Evolutionary conservation across 192 early-diverging fungal species (phyloP), one percentile per base, ranked within the genome.

Genomic region (Podila verticillata): DNA sequence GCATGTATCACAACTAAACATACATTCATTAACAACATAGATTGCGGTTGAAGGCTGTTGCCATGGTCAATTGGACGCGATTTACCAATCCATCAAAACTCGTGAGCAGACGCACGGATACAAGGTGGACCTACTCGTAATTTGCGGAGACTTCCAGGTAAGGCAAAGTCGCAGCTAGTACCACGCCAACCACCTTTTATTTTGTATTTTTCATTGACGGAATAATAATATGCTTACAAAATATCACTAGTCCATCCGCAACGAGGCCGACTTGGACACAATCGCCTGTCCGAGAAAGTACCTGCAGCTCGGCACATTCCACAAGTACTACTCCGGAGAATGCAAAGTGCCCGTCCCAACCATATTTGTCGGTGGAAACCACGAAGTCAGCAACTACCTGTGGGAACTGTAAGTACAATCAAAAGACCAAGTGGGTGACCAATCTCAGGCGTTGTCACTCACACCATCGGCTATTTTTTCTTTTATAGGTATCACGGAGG

Each of bases 141-240:
- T 99, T 47, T 99, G 97, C 81, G 98, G 98, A 31, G 98, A 99
- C 84, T 96, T 99, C 82, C 95, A 99, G 87, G 92, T 91, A 69
- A 3, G 39, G 17, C 39, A 15, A 15, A 12, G 13, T 44, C 17
- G 39, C 39, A 44, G 15, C 39, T 39, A 13, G 7, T 44, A 15
- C 17, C 17, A 15, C 15, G 13, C 39, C 6, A 10, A 44, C 39
- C n/a, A n/a, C n/a, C n/a, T n/a, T n/a, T n/a, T n/a, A n/a, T n/a
- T n/a, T n/a, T n/a, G n/a, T n/a, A n/a, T n/a, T n/a, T n/a, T n/a
- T n/a, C n/a, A n/a, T n/a, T n/a, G n/a, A n/a, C n/a, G n/a, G n/a
- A n/a, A n/a, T n/a, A n/a, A n/a, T n/a, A n/a, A n/a, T n/a, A 44
- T 7, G 39, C 3, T 15, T 15, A 12, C 30, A 32, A 32, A 26